These are phyloP conservation scores for Themeda triandra DNA, from an alignment of 176 grass and related monocot species.

Conservation along the genomic window DNA sequence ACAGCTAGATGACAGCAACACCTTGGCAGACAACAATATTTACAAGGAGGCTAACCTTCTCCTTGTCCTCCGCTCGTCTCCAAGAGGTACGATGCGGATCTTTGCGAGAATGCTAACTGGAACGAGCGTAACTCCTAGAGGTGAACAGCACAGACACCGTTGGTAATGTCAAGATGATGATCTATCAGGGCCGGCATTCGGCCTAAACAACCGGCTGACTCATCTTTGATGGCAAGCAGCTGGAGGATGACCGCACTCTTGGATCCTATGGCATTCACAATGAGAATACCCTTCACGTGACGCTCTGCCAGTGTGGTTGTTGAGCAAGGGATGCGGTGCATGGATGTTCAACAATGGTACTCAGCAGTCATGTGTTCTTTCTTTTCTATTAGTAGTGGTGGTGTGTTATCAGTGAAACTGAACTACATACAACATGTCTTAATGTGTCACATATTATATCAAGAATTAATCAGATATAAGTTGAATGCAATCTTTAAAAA, in stretches of 20 bases:
- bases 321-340: neutral
- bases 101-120: neutral
- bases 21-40: neutral
- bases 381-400: too few species aligned
- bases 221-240: neutral
- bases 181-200: neutral
- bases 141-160: neutral
- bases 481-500: too few species aligned
- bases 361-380: too few species aligned
- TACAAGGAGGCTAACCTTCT: neutral
- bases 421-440: too few species aligned
- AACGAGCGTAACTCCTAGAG: neutral
- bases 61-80: neutral
- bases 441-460: too few species aligned
- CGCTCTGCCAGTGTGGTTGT: neutral
- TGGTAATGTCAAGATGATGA: neutral
- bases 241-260: neutral
- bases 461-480: too few species aligned
- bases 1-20: neutral
- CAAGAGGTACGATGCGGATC: neutral
- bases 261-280: neutral
- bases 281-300: neutral
- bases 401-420: too few species aligned
- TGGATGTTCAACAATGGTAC: neutral
- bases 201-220: neutral